phyloP scores from a whole-genome alignment of 2,329 filamentous ascomycete genomes.

The Fusarium albosuccineum region DNA sequence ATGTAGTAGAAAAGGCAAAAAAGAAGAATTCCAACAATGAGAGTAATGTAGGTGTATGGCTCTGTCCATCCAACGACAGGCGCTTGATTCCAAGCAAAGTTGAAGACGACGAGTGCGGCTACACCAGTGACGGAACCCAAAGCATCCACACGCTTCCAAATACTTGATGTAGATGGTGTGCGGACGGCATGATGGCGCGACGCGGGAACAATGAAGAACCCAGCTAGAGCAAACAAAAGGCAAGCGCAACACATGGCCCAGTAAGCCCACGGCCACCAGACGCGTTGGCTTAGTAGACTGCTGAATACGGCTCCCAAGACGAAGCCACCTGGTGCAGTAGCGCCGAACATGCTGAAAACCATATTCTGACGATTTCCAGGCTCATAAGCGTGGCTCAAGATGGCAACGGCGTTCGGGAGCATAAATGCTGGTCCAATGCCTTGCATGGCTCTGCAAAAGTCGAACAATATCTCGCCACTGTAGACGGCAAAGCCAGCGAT shows the following conservation, averaged over 20 bases:
- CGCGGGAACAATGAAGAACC: conserved; percentile 47
- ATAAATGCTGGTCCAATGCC: conserved; percentile 67
- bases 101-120: conserved; percentile 67
- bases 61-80: conserved; percentile 67
- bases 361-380: conserved; percentile 52
- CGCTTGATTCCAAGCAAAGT: conserved; percentile 74
- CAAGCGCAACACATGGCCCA: conserved; percentile 53
- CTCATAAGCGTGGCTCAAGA: conserved; percentile 66
- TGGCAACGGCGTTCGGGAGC: conserved; percentile 68
- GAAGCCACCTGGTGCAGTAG: conserved; percentile 50
- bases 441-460: conserved; percentile 62
- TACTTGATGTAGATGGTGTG: conserved; percentile 18
- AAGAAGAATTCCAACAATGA: conserved; percentile 67
- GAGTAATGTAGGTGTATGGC: conserved; percentile 64
- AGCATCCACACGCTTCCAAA: conserved; percentile 48
- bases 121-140: conserved; percentile 58
- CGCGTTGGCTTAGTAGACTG: conserved; percentile 45
- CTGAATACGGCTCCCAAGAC: conserved; percentile 48
- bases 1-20: conserved; percentile 66
- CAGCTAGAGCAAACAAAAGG: conserved; percentile 42
- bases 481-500: conserved; percentile 55
- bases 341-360: conserved; percentile 53
- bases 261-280: conserved; percentile 60
- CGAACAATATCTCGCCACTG: conserved; percentile 58
- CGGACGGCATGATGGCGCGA: background rate